Evolutionary conservation across 768 basidiomycete species (phyloP).

Genomic region (Kwoniella dendrophila): DNA sequence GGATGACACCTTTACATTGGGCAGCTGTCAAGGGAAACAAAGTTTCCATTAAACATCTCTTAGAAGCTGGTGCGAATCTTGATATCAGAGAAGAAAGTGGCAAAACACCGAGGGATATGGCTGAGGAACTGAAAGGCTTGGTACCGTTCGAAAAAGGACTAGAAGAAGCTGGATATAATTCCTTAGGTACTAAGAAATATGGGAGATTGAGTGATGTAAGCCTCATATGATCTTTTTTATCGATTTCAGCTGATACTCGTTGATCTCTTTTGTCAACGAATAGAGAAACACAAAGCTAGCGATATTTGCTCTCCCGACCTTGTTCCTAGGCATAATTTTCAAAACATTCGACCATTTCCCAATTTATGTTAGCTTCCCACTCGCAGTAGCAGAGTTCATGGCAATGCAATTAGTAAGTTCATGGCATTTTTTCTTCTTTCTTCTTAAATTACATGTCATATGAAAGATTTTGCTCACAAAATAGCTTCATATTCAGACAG

Average conservation of each 20-base stretch:
- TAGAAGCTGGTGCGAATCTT: constrained; percentile 84
- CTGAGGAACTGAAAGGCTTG: constrained; percentile 84
- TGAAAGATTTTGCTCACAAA: too few relatives aligned
- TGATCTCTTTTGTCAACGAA: background rate
- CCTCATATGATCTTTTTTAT: background rate
- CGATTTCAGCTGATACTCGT: background rate
- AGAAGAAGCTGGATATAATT: constrained; percentile 70
- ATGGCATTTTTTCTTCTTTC: too few relatives aligned
- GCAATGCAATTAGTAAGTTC: constrained; percentile 90
- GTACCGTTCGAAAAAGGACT: constrained; percentile 87
- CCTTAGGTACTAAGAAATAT: constrained; percentile 69
- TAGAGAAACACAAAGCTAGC: constrained; percentile 79
- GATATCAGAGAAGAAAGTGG: constrained; percentile 77
- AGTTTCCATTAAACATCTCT: constrained; percentile 75
- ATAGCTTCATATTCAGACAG: constrained; percentile 14
- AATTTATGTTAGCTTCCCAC: constrained; percentile 83
- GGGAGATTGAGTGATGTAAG: constrained; percentile 72
- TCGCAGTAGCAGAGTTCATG: constrained; percentile 84
- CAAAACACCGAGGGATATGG: constrained; percentile 92
- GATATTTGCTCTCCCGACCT: constrained; percentile 74
- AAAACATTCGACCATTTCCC: constrained; percentile 78
- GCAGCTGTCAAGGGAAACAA: constrained; percentile 94
- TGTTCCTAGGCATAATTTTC: constrained; percentile 82
- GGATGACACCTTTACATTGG: constrained; percentile 92
- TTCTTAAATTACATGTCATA: too few relatives aligned